A percentile compares a stretch with the other conserved stretches of the same genome.
phyloP scores from a whole-genome alignment of 192 early-diverging fungal species.

The Cladochytrium replicatum region DNA sequence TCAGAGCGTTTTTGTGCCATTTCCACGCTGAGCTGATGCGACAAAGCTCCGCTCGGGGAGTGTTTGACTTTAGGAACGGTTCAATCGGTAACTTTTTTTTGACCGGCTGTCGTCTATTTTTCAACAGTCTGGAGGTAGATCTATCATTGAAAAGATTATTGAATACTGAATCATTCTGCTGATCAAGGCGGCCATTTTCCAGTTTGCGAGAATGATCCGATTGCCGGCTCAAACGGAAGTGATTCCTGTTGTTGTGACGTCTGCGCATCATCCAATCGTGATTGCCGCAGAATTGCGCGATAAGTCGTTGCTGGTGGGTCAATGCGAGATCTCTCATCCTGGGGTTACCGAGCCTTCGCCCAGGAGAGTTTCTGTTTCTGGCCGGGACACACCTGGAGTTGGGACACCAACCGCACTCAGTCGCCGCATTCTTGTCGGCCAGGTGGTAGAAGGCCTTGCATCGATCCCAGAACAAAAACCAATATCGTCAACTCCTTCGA shows the following conservation, averaged over 20 bases:
- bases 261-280: constrained; percentile 15
- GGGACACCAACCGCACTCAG: no score
- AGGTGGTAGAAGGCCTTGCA: no score
- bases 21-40: constrained; percentile 36
- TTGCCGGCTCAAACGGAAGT: constrained; percentile 55
- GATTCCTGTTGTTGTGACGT: constrained; percentile 58
- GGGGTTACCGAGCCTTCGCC: constrained; percentile 20
- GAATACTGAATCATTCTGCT: not conserved
- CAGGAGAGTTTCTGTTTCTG: no score
- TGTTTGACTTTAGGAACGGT: constrained; percentile 64
- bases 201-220: constrained; percentile 60
- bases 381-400: no score
- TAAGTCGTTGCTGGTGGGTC: constrained; percentile 51
- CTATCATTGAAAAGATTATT: not conserved
- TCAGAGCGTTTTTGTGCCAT: constrained; percentile 59
- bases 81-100: constrained; percentile 73
- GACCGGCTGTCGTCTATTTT: constrained; percentile 65
- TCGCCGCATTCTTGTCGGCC: no score
- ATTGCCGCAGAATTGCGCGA: constrained; percentile 62
- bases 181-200: constrained; percentile 58
- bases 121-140: constrained; percentile 48
- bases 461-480: not conserved
- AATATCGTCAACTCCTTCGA: constrained; percentile 11
- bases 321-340: constrained; percentile 72
- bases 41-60: constrained; percentile 24